Conservation (phyloP, 2,329 filamentous ascomycete genomes). For the Diaporthe longicolla region DNA sequence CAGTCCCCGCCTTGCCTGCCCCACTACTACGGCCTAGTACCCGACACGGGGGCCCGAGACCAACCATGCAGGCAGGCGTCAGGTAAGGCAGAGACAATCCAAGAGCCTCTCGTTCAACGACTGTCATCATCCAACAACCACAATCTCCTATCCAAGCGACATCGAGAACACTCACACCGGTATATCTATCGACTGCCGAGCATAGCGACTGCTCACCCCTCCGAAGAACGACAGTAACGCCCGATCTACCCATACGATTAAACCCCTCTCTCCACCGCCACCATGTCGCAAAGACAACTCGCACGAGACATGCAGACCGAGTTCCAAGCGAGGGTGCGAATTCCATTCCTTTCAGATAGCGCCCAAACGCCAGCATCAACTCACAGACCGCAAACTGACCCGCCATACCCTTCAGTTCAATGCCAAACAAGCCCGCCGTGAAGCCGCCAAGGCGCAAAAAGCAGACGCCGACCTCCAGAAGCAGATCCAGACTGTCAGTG, state of each 20-base stretch:
- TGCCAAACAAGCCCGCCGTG: slow-evolving; percentile 73
- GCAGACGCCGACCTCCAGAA: slow-evolving; percentile 73
- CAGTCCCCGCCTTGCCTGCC: slow-evolving; percentile 32
- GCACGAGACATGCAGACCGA: slow-evolving; percentile 74
- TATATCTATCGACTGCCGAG: neutral
- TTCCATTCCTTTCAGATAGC: neutral
- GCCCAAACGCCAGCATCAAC: no score
- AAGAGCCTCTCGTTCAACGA: neutral
- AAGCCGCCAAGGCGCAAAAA: slow-evolving; percentile 72
- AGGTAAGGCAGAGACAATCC: slow-evolving; percentile 20
- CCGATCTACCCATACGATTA: neutral
- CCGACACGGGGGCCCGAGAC: slow-evolving; percentile 11
- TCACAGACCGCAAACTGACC: slow-evolving; percentile 17
- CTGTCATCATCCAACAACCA: slow-evolving; percentile 22
- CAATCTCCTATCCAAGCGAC: neutral
- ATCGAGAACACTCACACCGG: neutral
- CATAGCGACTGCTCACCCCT: neutral
- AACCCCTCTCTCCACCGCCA: slow-evolving; percentile 44
- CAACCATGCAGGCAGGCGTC: slow-evolving; percentile 4
- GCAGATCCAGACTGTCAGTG: slow-evolving; percentile 69
- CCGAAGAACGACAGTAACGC: neutral
- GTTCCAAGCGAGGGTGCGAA: slow-evolving; percentile 69
- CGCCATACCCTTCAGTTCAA: slow-evolving; percentile 60
- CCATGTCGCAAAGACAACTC: slow-evolving; percentile 72
- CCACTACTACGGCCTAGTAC: slow-evolving; percentile 13